Conservation (phyloP, 371 early-diverging fungal genomes). For the Synchytrium microbalum region DNA sequence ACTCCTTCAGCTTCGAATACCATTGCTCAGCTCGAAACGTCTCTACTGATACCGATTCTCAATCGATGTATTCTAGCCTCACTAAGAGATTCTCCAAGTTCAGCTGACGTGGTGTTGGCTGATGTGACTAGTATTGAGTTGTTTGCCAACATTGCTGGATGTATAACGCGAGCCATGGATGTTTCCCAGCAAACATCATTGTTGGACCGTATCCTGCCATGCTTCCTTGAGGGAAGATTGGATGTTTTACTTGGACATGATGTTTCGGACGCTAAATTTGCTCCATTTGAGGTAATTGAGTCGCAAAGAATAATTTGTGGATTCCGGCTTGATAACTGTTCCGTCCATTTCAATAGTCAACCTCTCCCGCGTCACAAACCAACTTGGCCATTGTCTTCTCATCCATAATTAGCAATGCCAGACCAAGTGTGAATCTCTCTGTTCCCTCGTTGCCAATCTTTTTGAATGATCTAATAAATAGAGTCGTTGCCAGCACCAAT, state of each 20-base stretch:
- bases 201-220: background rate
- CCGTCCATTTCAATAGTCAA: background rate
- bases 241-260: background rate
- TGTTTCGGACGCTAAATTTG: background rate
- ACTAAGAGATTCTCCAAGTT: background rate
- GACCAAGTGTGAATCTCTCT: conserved; percentile 7
- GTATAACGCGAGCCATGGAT: background rate
- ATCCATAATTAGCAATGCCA: conserved; percentile 12
- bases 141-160: background rate
- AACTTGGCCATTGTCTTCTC: conserved; percentile 11
- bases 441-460: background rate
- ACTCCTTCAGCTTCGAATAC: background rate
- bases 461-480: background rate
- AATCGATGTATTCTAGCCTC: background rate
- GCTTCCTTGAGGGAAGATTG: background rate
- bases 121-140: background rate
- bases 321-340: no score
- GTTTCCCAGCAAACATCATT: background rate
- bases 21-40: background rate
- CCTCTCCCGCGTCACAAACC: background rate
- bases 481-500: conserved; percentile 11
- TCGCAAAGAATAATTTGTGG: no score
- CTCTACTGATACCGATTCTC: background rate
- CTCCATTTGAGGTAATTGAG: background rate
- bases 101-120: background rate